These are phyloP conservation scores for Hemerocallis citrina DNA, from an alignment of 106 monocot species.

Conservation along the genomic window DNA sequence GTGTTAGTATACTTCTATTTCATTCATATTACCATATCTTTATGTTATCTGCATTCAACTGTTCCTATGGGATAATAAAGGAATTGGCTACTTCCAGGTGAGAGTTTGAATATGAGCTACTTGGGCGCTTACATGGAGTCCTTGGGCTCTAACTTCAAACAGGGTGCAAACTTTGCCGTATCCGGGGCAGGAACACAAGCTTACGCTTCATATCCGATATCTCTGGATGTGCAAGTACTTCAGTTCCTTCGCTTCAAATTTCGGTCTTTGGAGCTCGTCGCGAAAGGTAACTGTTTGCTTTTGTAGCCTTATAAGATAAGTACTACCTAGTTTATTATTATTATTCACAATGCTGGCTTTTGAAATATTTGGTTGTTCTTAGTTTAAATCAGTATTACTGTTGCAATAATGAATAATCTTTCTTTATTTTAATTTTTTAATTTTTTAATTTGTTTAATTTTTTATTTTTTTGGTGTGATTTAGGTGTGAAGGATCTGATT, in stretches of 20 bases:
- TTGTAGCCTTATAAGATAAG: too few relatives aligned
- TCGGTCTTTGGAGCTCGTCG: slow-evolving; percentile 37
- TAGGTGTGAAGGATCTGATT: slow-evolving; percentile 18
- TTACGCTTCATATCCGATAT: slow-evolving; percentile 29
- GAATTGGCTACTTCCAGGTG: slow-evolving; percentile 43
- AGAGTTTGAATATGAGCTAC: slow-evolving; percentile 44
- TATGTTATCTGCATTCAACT: not conserved
- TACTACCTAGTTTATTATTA: too few relatives aligned
- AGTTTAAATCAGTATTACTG: too few relatives aligned
- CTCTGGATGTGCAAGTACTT: slow-evolving; percentile 41
- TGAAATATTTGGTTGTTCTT: too few relatives aligned
- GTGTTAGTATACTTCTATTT: slow-evolving; percentile 36
- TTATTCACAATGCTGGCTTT: too few relatives aligned
- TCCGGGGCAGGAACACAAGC: slow-evolving; percentile 50
- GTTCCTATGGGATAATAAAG: not conserved
- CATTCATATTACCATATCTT: not conserved
- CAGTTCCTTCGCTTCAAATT: slow-evolving; percentile 65
- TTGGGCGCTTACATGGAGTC: slow-evolving; percentile 69
- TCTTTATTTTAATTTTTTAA: not conserved
- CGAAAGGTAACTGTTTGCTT: slow-evolving; percentile 30
- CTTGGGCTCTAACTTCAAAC: slow-evolving; percentile 42
- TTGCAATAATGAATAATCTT: not conserved
- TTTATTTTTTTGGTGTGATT: too few relatives aligned
- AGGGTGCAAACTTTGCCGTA: slow-evolving; percentile 78
- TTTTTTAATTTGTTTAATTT: too few relatives aligned